phyloP scores from a whole-genome alignment of 2,329 filamentous ascomycete species.

The Cordyceps cateniannulata region DNA sequence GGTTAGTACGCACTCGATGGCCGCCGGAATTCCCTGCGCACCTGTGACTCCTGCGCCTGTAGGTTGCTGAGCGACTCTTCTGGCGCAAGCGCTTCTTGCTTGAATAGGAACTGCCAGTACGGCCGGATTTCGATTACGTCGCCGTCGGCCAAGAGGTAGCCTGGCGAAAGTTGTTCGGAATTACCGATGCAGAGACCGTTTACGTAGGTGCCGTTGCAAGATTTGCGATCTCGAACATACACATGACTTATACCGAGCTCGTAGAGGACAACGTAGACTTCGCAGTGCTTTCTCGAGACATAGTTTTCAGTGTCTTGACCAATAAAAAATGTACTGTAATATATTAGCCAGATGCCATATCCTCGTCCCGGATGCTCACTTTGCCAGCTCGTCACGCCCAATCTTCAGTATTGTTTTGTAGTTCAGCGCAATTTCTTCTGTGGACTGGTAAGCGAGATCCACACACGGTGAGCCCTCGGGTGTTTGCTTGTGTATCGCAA shows the following conservation, averaged over 20 bases:
- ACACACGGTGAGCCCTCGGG: neutral
- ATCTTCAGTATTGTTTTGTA: conserved; percentile 12
- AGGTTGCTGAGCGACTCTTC: conserved; percentile 22
- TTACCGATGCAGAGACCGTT: conserved; percentile 39
- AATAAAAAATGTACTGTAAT: conserved; percentile 32
- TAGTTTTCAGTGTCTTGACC: conserved; percentile 27
- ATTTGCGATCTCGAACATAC: conserved; percentile 51
- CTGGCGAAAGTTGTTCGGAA: conserved; percentile 30
- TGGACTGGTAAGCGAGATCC: conserved; percentile 13
- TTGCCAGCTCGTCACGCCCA: conserved; percentile 16
- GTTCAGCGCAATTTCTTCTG: conserved; percentile 9
- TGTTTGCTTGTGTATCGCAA: neutral
- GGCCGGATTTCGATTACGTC: conserved; percentile 40
- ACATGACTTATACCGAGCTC: conserved; percentile 38
- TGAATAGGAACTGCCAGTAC: conserved; percentile 31
- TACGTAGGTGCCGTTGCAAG: conserved; percentile 47
- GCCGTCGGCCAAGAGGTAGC: conserved; percentile 43
- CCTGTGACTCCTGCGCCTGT: conserved; percentile 28
- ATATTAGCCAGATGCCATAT: neutral
- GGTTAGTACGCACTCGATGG: too few relatives aligned
- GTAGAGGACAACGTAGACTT: conserved; percentile 48
- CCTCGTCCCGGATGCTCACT: conserved; percentile 20
- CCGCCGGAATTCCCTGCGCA: conserved; percentile 12
- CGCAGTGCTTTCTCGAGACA: conserved; percentile 48
- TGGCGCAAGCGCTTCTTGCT: conserved; percentile 22